A percentile compares a stretch with the other conserved stretches of the same genome.
Evolutionary conservation across 768 basidiomycete genomes (phyloP).

Genomic region (Trametes cubensis): DNA sequence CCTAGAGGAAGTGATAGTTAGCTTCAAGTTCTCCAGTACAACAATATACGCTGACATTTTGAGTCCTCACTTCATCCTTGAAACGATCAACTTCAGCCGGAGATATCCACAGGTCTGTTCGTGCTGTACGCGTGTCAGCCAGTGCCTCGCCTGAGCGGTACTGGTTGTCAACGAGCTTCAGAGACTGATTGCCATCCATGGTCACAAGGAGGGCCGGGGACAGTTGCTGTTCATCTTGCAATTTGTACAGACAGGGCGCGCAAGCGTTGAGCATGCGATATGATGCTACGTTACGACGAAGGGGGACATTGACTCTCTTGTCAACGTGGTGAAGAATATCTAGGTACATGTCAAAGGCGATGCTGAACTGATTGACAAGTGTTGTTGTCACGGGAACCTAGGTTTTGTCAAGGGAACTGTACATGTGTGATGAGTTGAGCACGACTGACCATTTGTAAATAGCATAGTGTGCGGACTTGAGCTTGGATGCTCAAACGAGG

Average conservation of each 20-base stretch:
- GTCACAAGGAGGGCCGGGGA: constrained; percentile 20
- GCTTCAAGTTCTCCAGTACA: no score
- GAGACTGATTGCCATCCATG: constrained; percentile 28
- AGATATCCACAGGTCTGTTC: constrained; percentile 14
- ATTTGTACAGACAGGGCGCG: constrained; percentile 32
- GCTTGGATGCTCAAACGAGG: constrained; percentile 32
- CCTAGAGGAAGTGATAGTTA: no score
- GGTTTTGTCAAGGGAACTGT: not conserved
- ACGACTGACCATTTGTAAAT: constrained; percentile 26
- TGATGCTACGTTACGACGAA: constrained; percentile 24
- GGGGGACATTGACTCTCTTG: constrained; percentile 7
- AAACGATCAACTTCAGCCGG: constrained; percentile 23
- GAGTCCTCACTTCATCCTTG: constrained; percentile 27
- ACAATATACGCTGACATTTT: no score
- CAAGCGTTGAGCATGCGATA: constrained; percentile 33
- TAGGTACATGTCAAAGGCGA: constrained; percentile 33
- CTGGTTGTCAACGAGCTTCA: constrained; percentile 23
- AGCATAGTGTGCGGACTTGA: constrained; percentile 19
- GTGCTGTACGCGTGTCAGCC: not conserved
- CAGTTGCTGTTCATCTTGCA: not conserved
- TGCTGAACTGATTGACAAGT: constrained; percentile 29
- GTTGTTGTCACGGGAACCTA: not conserved
- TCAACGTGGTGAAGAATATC: constrained; percentile 27
- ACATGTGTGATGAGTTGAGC: not conserved
- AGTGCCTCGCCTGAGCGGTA: constrained; percentile 1